Conservation (phyloP, 352 stramenopile species). For the Phytophthora multivora region DNA sequence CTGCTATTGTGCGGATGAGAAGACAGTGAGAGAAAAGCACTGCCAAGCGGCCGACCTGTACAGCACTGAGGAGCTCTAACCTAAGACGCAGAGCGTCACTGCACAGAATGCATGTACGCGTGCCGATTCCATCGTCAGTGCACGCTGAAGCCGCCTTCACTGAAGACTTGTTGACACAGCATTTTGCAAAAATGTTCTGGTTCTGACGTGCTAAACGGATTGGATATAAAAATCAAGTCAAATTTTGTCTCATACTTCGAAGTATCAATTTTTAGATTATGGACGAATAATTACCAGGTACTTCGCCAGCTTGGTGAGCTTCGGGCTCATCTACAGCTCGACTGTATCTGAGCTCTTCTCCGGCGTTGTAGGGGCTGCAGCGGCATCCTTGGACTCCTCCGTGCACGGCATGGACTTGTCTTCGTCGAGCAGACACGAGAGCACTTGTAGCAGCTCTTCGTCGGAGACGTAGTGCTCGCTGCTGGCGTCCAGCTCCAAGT, state of each 20-base stretch:
- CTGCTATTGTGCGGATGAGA: too few relatives aligned
- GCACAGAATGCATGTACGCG: too few relatives aligned
- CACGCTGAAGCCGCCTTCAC: too few relatives aligned
- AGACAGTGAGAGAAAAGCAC: too few relatives aligned
- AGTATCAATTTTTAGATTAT: not conserved
- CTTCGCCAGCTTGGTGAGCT: constrained; percentile 2
- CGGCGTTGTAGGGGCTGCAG: not conserved
- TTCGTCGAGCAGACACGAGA: constrained; percentile 45
- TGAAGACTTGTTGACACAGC: too few relatives aligned
- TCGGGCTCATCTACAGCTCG: not conserved
- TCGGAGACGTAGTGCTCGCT: constrained; percentile 25
- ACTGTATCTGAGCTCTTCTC: not conserved
- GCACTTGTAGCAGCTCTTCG: constrained; percentile 41
- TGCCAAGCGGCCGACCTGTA: too few relatives aligned
- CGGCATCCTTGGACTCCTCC: not conserved
- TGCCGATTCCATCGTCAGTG: too few relatives aligned
- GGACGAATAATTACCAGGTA: not conserved
- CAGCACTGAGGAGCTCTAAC: too few relatives aligned
- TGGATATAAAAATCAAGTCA: constrained; percentile 13
- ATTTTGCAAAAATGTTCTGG: not conserved
- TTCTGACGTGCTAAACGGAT: not conserved
- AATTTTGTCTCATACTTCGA: not conserved
- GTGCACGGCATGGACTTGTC: constrained; percentile 19
- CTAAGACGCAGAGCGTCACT: too few relatives aligned
- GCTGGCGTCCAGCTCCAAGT: constrained; percentile 23